Evolutionary conservation across 1,139 yeast genomes (phyloP), one percentile per base, ranked within the genome.

Genomic region (Geotrichum histeridarum): DNA sequence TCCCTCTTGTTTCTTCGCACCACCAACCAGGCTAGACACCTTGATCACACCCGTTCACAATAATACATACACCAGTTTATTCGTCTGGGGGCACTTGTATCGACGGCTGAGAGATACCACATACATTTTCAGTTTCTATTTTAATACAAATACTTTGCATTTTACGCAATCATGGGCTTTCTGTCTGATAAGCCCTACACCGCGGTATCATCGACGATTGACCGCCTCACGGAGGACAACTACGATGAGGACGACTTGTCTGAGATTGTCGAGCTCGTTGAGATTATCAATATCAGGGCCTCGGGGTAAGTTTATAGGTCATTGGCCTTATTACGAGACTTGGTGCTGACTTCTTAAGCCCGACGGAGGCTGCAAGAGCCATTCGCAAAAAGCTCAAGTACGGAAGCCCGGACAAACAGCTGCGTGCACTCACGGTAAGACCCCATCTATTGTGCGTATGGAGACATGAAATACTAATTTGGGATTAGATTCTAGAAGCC

Each of bases 311-410:
- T 46, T 38, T 48, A 8, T 60, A 30, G 4, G 27, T 5, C n/a
- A 32, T 18, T 22, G 8, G 42, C 38, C 22, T 12, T 3, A 27
- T 22, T 5, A 4, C 12, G 37, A 14, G 7, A 35, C 49, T 22
- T 31, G 31, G 27, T 7, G 7, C 51, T 77, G 15, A 37, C 49
- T 42, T 42, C 30, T 18, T 8, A 17, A 67, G 94, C 0, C 81
- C 89, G 1, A 72, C 76, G 9, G 98, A 91, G 69, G 94, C 95
- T 1, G 97, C 97, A 0, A 76, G 98, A 52, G 95, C 96, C 0
- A 74, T 93, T 39, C 78, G 99, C 53, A 93, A 93, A 73, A 82
- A 84, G 66, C 74, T 93, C 67, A 93, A 93, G 71, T 86, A 93
- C 67, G 98, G 98, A n/a, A 63, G 74, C 1, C 67, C 71, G 1